These are phyloP conservation scores for Raddia guianensis DNA, from an alignment of 176 grass and related monocot genomes.

Conservation along the genomic window DNA sequence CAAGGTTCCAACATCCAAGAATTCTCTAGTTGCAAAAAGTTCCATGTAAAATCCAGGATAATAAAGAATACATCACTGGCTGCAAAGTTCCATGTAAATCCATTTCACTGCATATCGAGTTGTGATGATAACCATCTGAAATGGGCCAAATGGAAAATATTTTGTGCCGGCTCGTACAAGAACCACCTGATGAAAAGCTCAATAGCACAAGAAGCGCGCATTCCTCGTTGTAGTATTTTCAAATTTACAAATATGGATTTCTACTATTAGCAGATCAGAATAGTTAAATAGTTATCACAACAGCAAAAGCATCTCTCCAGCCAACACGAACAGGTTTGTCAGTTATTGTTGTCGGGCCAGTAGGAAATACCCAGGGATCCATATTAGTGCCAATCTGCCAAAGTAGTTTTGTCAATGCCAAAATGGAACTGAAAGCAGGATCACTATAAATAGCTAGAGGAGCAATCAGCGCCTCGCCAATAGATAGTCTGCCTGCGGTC, in stretches of 20 bases:
- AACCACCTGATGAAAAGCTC: neutral
- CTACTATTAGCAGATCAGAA: neutral
- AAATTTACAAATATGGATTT: neutral
- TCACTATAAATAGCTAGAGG: constrained; percentile 46
- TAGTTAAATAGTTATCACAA: neutral
- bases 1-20: neutral
- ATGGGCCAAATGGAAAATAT: neutral
- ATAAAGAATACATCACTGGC: neutral
- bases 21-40: neutral
- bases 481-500: constrained; percentile 85
- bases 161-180: neutral
- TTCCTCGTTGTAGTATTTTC: neutral
- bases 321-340: neutral
- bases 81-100: no score
- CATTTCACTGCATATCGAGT: neutral
- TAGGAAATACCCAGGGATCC: neutral
- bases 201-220: neutral
- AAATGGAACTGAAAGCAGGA: neutral
- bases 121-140: neutral
- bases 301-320: neutral
- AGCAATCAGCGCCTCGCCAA: constrained; percentile 59
- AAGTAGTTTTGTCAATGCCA: constrained; percentile 6
- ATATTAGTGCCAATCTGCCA: constrained; percentile 2
- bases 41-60: neutral
- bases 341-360: constrained; percentile 17